A percentile compares a stretch with the other conserved stretches of the same genome.
These are phyloP conservation scores for Camelina sativa DNA, from an alignment of 345 rosid species.

Conservation along the genomic window DNA sequence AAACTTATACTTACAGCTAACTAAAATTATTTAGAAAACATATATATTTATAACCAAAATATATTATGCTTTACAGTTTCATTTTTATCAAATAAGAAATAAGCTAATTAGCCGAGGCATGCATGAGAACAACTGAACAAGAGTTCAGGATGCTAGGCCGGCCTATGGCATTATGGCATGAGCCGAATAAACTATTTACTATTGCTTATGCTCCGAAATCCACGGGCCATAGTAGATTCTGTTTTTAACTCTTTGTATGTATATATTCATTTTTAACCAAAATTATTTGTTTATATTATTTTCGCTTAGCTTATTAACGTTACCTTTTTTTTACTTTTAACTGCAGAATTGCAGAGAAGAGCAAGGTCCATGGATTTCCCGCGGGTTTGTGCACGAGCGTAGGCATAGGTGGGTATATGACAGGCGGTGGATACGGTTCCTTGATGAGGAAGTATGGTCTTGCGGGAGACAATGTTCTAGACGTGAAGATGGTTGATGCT, in stretches of 20 bases:
- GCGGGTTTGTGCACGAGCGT: slow-evolving; percentile 62
- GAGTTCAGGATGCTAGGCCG: no score
- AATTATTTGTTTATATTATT: no score
- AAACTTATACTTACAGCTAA: neutral
- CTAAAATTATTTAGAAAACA: neutral
- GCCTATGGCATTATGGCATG: no score
- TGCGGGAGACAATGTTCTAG: slow-evolving; percentile 65
- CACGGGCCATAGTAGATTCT: no score
- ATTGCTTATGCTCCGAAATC: no score
- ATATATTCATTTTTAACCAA: no score
- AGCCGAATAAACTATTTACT: no score
- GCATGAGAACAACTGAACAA: no score
- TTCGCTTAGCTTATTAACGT: neutral
- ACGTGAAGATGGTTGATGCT: slow-evolving; percentile 59
- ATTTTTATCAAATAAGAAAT: no score
- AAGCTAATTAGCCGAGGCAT: no score
- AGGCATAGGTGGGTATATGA: slow-evolving; percentile 65
- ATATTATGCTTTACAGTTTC: neutral
- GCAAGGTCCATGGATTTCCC: slow-evolving; percentile 60
- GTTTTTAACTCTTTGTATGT: no score
- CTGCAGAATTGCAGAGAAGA: slow-evolving; percentile 56
- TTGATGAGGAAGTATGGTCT: slow-evolving; percentile 78
- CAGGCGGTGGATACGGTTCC: slow-evolving; percentile 63
- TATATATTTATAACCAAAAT: no score
- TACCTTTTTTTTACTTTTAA: neutral